Percentiles rank a stretch among this genome's conserved stretches.
Evolutionary conservation across 768 basidiomycete genomes (phyloP).

Genomic region (Suillus alpinus): DNA sequence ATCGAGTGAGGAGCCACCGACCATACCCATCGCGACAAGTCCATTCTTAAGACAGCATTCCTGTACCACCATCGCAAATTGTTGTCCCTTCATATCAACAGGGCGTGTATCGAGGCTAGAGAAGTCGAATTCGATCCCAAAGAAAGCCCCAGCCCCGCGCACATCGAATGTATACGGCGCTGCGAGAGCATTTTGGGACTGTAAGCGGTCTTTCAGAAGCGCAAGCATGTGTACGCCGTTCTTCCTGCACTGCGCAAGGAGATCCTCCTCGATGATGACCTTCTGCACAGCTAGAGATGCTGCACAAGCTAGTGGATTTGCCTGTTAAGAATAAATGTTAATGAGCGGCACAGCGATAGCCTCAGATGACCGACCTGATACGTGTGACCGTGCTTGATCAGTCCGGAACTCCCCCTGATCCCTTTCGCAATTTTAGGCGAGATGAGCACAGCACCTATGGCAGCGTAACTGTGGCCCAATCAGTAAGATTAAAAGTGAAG

Average conservation of each 20-base stretch:
- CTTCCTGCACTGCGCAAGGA: constrained; percentile 60
- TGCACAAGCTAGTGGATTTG: constrained; percentile 72
- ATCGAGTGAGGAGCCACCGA: constrained; percentile 64
- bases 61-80: constrained; percentile 70
- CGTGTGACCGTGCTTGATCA: constrained; percentile 84
- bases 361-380: constrained; percentile 53
- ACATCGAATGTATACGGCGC: constrained; percentile 74
- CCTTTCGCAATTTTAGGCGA: constrained; percentile 69
- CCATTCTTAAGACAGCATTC: constrained; percentile 65
- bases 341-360: not conserved
- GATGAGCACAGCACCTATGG: constrained; percentile 81
- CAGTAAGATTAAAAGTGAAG: not conserved
- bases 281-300: constrained; percentile 81
- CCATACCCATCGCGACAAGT: constrained; percentile 71
- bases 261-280: constrained; percentile 64
- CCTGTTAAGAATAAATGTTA: constrained; percentile 35
- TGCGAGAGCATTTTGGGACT: constrained; percentile 51
- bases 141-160: constrained; percentile 82
- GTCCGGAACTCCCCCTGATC: constrained; percentile 62
- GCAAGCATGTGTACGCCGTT: constrained; percentile 60
- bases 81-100: constrained; percentile 49
- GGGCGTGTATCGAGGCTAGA: constrained; percentile 37
- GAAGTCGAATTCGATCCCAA: constrained; percentile 82
- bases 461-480: constrained; percentile 54
- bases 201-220: constrained; percentile 54